A percentile compares a stretch with the other conserved stretches of the same genome.
These are phyloP conservation scores for Blastomyces emzantsi DNA, from an alignment of 2,329 filamentous ascomycete species.

Conservation along the genomic window DNA sequence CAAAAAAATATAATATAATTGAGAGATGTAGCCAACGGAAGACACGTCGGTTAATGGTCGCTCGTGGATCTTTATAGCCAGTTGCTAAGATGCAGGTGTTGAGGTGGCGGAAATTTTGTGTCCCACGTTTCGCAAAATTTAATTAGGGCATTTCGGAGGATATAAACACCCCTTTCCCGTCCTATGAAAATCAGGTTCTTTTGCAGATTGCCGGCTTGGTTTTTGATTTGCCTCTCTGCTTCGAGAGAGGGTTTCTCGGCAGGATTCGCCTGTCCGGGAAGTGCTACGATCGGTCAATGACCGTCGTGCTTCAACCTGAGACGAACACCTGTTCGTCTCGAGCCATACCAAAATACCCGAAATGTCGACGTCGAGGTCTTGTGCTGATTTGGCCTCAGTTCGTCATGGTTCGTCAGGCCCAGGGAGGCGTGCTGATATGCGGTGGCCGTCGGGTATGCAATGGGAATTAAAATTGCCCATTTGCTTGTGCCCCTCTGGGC, in stretches of 20 bases:
- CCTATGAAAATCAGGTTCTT: neutral
- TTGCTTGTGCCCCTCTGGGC: neutral
- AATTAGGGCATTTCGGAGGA: neutral
- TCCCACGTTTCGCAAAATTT: constrained; percentile 1
- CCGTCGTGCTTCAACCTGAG: neutral
- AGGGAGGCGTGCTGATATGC: neutral
- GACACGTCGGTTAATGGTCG: neutral
- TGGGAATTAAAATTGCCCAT: neutral
- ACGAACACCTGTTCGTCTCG: neutral
- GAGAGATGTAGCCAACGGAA: neutral
- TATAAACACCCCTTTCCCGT: neutral
- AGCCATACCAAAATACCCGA: neutral
- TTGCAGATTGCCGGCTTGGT: neutral
- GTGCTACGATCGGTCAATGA: neutral
- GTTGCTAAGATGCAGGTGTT: neutral
- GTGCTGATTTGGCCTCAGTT: neutral
- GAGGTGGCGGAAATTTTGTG: neutral
- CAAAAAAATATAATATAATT: neutral
- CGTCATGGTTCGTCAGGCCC: neutral
- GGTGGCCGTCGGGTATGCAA: neutral
- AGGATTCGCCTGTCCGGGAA: neutral
- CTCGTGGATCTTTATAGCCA: neutral
- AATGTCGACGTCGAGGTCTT: neutral
- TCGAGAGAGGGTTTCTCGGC: neutral
- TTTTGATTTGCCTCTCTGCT: neutral